phyloP scores from a whole-genome alignment of 805 yeast species.

The Saccharomyces jurei region DNA sequence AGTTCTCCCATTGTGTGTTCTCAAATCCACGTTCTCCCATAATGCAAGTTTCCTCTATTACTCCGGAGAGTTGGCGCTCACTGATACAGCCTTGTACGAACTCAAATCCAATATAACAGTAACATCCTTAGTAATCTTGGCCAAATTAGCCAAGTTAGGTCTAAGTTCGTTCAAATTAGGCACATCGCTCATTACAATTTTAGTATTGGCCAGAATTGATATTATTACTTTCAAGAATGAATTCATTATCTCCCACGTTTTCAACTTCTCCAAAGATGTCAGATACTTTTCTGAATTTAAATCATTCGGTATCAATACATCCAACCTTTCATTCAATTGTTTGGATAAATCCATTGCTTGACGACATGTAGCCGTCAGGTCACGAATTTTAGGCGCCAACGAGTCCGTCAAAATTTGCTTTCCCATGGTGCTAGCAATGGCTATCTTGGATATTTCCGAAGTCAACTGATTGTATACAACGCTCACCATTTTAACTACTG shows the following conservation, averaged over 20 bases:
- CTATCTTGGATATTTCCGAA: conserved; percentile 56
- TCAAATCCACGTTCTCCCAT: conserved; percentile 6
- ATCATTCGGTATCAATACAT: conserved; percentile 34
- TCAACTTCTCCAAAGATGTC: conserved; percentile 44
- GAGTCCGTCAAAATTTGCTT: conserved; percentile 31
- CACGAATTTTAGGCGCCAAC: conserved; percentile 56
- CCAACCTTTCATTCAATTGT: conserved; percentile 48
- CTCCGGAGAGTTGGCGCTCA: conserved; percentile 8
- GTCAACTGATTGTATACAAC: conserved; percentile 71
- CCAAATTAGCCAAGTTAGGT: conserved; percentile 69
- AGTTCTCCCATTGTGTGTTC: not conserved
- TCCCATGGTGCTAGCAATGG: conserved; percentile 41
- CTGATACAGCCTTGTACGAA: conserved; percentile 35
- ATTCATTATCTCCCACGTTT: conserved; percentile 81
- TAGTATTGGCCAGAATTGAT: conserved; percentile 74
- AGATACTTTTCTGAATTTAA: conserved; percentile 31
- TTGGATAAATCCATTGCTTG: conserved; percentile 77
- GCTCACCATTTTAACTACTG: conserved; percentile 62
- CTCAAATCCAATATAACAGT: conserved; percentile 75
- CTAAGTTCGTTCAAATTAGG: conserved; percentile 74
- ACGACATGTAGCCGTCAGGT: conserved; percentile 68
- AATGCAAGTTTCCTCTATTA: conserved; percentile 5
- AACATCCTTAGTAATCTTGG: conserved; percentile 85
- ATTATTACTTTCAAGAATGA: conserved; percentile 75
- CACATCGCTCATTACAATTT: conserved; percentile 70